Conservation (phyloP, 306 rosid genomes). For the Cucurbita moschata region DNA sequence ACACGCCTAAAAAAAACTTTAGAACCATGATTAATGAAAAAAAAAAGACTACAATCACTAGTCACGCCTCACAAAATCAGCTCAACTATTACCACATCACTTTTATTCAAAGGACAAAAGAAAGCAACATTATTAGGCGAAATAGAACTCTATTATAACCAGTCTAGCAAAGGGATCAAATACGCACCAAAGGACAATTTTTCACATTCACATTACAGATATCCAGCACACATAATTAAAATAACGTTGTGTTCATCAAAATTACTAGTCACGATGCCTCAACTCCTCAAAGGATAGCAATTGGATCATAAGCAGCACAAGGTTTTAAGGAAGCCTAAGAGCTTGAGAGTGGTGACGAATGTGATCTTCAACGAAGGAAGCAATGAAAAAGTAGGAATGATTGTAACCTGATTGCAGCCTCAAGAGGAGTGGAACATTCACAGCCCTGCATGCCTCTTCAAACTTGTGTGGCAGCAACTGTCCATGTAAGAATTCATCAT, state of each 20-base stretch:
- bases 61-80: background rate
- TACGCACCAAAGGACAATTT: background rate
- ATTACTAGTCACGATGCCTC: background rate
- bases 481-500: constrained; percentile 61
- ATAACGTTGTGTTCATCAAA: background rate
- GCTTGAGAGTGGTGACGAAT: constrained; percentile 86
- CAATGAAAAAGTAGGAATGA: constrained; percentile 64
- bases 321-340: constrained; percentile 25
- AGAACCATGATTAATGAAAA: too few relatives aligned
- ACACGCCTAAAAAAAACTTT: too few relatives aligned
- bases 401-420: constrained; percentile 75
- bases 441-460: constrained; percentile 65
- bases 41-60: too few relatives aligned
- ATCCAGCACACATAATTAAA: background rate
- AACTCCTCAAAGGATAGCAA: background rate
- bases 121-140: background rate
- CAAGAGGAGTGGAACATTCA: constrained; percentile 46
- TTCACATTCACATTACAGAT: background rate
- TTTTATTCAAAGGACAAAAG: background rate
- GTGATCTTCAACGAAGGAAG: constrained; percentile 92
- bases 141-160: background rate
- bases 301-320: constrained; percentile 8
- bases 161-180: background rate
- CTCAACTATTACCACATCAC: background rate
- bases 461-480: constrained; percentile 69